phyloP scores from a whole-genome alignment of 148 eudicot genomes.

The Beta vulgaris region DNA sequence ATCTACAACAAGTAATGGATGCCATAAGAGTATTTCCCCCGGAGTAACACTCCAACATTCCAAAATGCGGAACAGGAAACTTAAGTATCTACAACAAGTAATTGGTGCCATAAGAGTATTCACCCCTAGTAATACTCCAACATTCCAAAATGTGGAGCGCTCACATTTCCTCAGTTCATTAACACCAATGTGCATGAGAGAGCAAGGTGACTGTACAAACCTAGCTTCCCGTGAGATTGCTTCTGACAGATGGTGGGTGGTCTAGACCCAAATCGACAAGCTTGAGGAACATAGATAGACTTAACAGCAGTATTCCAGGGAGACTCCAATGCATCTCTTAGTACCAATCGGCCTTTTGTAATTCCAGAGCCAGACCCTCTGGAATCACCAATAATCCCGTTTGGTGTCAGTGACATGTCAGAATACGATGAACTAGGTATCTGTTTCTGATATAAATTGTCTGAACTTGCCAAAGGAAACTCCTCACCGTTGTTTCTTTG shows the following conservation, averaged over 20 bases:
- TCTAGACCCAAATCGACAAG: constrained; percentile 44
- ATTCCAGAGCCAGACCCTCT: constrained; percentile 29
- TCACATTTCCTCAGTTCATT: constrained; percentile 33
- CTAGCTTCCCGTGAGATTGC: constrained; percentile 45
- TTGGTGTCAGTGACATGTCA: constrained; percentile 32
- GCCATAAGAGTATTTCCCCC: background rate
- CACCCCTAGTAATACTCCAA: background rate
- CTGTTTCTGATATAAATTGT: constrained; percentile 34
- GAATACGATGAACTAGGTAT: constrained; percentile 19
- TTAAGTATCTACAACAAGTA: constrained; percentile 31
- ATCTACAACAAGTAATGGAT: constrained; percentile 28
- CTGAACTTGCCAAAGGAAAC: constrained; percentile 28
- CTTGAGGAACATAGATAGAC: constrained; percentile 28
- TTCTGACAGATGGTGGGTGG: constrained; percentile 37
- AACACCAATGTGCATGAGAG: constrained; percentile 48
- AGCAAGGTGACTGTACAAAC: constrained; percentile 39
- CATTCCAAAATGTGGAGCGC: background rate
- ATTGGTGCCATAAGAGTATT: background rate
- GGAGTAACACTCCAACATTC: background rate
- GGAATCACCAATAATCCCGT: constrained; percentile 31
- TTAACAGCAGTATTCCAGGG: constrained; percentile 30
- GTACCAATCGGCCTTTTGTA: constrained; percentile 39
- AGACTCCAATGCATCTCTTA: constrained; percentile 41
- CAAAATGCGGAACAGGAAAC: background rate
- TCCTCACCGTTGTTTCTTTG: constrained; percentile 21